Evolutionary conservation across 257 asterid species (phyloP).

Genomic region (Verbena officinalis): DNA sequence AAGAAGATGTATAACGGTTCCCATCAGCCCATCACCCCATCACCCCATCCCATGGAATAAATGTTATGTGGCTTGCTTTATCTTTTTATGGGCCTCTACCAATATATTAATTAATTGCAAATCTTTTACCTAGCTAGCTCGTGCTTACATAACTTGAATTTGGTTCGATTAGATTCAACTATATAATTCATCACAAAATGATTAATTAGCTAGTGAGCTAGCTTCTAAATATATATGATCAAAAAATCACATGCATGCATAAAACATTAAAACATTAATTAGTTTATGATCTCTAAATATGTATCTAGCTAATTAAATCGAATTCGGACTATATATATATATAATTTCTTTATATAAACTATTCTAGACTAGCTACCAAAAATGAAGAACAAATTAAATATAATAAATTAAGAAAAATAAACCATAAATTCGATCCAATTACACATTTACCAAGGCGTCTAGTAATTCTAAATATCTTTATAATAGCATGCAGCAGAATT

Average conservation of each 20-base stretch:
- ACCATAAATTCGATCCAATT: constrained; percentile 28
- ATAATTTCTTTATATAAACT: not conserved
- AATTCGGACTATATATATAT: no score
- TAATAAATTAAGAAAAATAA: constrained; percentile 5
- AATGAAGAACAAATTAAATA: constrained; percentile 22
- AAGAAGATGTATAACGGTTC: constrained; percentile 27
- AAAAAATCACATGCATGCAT: no score
- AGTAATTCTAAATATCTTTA: constrained; percentile 44
- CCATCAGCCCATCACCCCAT: constrained; percentile 38
- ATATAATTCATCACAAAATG: no score
- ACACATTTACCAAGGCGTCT: constrained; percentile 45
- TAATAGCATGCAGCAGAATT: constrained; percentile 25
- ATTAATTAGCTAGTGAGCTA: no score
- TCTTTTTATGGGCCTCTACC: constrained; percentile 45
- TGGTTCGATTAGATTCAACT: no score
- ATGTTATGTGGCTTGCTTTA: constrained; percentile 58
- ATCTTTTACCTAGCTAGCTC: no score
- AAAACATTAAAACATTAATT: no score
- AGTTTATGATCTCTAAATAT: no score
- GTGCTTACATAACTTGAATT: no score
- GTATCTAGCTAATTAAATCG: no score
- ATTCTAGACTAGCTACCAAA: no score
- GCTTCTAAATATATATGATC: no score
- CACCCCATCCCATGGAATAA: constrained; percentile 52
- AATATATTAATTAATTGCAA: constrained; percentile 30